Evolutionary conservation across 805 yeast genomes (phyloP).

Genomic region (Kluyveromyces nonfermentans): DNA sequence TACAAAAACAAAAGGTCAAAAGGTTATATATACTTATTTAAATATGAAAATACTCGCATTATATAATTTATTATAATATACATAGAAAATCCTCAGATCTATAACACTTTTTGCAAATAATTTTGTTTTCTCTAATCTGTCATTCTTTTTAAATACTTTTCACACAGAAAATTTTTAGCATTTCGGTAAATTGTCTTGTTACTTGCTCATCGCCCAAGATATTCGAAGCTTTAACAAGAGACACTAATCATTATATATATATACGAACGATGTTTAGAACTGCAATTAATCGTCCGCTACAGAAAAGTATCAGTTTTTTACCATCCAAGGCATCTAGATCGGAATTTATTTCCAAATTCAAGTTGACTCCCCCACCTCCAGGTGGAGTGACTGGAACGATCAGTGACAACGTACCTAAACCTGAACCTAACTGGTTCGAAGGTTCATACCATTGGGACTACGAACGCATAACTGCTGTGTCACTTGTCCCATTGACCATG

Average conservation of each 20-base stretch:
- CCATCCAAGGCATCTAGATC: neutral
- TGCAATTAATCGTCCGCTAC: constrained; percentile 1
- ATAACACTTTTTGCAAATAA: neutral
- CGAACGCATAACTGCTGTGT: constrained; percentile 52
- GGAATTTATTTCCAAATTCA: constrained; percentile 19
- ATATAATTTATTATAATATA: no score
- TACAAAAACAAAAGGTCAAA: neutral
- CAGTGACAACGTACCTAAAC: constrained; percentile 61
- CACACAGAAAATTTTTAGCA: neutral
- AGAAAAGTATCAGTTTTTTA: neutral
- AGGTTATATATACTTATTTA: no score
- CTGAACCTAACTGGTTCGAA: constrained; percentile 43
- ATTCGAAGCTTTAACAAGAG: no score
- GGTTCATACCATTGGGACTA: constrained; percentile 72
- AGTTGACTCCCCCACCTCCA: constrained; percentile 58
- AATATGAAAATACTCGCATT: no score
- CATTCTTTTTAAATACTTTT: neutral
- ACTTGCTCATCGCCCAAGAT: neutral
- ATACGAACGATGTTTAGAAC: constrained; percentile 6
- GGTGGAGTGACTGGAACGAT: constrained; percentile 64
- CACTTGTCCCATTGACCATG: constrained; percentile 53
- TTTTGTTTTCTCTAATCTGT: neutral
- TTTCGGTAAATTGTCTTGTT: neutral
- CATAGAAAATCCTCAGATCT: no score
- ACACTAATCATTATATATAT: no score